These are phyloP conservation scores for Debaryomycetaceae sp. DNA, from an alignment of 1,139 yeast species.

Conservation along the genomic window DNA sequence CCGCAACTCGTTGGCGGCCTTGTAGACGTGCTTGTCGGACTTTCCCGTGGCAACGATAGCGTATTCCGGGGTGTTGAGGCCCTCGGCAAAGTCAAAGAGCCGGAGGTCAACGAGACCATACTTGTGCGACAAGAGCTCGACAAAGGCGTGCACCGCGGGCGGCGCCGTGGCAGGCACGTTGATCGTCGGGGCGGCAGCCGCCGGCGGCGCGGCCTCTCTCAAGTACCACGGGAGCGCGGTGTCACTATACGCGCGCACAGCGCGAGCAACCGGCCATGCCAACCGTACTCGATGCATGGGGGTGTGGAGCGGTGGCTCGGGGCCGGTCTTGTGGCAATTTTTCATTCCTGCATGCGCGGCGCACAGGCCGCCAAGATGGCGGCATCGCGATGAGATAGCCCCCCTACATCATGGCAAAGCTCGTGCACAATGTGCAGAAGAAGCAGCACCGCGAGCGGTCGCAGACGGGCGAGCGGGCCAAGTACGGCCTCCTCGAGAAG, in stretches of 20 bases:
- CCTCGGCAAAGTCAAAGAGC: constrained; percentile 49
- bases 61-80: constrained; percentile 43
- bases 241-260: no score
- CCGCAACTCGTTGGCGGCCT: constrained; percentile 60
- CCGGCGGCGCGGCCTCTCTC: constrained; percentile 43
- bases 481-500: constrained; percentile 84
- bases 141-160: constrained; percentile 36
- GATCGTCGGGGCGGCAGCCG: constrained; percentile 34
- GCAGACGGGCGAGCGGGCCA: constrained; percentile 69
- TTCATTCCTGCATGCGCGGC: background rate
- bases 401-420: constrained; percentile 56
- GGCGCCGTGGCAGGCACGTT: constrained; percentile 59
- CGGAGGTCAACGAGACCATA: constrained; percentile 62
- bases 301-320: background rate
- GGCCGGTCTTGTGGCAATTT: background rate
- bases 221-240: constrained; percentile 56
- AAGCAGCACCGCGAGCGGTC: constrained; percentile 94
- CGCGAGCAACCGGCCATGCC: no score
- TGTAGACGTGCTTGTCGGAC: constrained; percentile 69
- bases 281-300: background rate
- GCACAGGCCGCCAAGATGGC: no score
- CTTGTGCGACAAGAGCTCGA: constrained; percentile 47
- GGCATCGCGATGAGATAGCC: no score
- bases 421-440: constrained; percentile 87
- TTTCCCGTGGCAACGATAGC: constrained; percentile 76